A percentile compares a stretch with the other conserved stretches of the same genome.
These are phyloP conservation scores for Termitomyces sp. DNA, from an alignment of 768 basidiomycete species.

Conservation along the genomic window DNA sequence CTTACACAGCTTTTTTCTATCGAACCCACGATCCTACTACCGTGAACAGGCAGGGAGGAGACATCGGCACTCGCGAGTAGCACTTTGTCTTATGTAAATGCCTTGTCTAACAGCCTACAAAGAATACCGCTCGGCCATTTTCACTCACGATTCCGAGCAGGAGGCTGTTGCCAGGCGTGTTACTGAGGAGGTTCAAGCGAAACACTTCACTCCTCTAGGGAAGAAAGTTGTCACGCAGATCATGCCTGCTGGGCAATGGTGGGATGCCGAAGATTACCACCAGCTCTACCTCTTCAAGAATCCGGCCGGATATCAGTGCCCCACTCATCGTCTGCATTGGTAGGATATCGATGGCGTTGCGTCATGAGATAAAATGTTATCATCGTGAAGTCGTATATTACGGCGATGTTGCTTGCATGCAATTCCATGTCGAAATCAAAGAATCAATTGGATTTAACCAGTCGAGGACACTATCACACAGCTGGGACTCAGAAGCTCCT, in stretches of 20 bases:
- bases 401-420: background rate
- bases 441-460: background rate
- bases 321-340: slow-evolving; percentile 85
- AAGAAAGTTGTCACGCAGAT: slow-evolving; percentile 79
- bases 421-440: too few species aligned
- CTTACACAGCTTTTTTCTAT: slow-evolving; percentile 74
- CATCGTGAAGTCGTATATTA: background rate
- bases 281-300: slow-evolving; percentile 83
- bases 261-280: slow-evolving; percentile 78
- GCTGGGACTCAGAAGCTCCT: too few species aligned
- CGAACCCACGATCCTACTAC: slow-evolving; percentile 93
- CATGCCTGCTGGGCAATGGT: slow-evolving; percentile 67
- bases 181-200: slow-evolving; percentile 77
- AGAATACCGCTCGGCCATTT: slow-evolving; percentile 96
- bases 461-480: background rate
- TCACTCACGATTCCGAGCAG: slow-evolving; percentile 73
- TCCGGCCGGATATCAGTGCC: slow-evolving; percentile 87
- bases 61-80: slow-evolving; percentile 70
- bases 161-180: slow-evolving; percentile 65
- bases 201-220: slow-evolving; percentile 71
- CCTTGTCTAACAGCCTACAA: background rate
- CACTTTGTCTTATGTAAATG: background rate
- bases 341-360: slow-evolving; percentile 22
- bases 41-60: slow-evolving; percentile 69
- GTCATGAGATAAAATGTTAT: background rate